Base-by-base conservation (phyloP, 441 rosid genomes). In the Omphalea diandra region DNA sequence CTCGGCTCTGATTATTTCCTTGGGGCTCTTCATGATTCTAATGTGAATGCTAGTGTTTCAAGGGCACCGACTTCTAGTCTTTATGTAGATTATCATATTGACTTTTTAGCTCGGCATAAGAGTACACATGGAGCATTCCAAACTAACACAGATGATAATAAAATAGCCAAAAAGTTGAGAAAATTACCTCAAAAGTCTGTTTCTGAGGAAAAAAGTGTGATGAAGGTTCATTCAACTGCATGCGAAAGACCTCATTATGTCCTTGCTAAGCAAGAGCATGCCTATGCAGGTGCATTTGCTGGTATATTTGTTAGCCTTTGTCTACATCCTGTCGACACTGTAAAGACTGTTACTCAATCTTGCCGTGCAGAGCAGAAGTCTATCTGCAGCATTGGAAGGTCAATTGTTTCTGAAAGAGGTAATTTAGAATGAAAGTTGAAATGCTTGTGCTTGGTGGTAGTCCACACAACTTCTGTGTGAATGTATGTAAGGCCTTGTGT, bases 391-490 rank as follows among this genome's bases (percentile, higher is more conserved):
- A 84, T 87, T 50, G 95, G 95, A 73, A 86, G 86, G 83, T 87
- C 94, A 44, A 86, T 91, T 70, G 79, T 91, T 77, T 87, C 93
- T 46, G 90, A 91, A 80, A 88, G 96, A 91, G 98, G 97, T 91
- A 76, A 69, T 43, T 10, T 20, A 47, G 47, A 24, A 31, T 76
- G 24, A 22, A 70, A 55, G 53, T 60, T 73, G 69, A 70, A 62
- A 22, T 54, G 41, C 22, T 63, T 55, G 3, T 15, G n/a, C 59
- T 50, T 60, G 73, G 50, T 35, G 44, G 65, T 22, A 40, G 71
- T 44, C 32, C 47, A 31, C 20, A 27, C 14, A 29, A 65, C 29
- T 55, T 64, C 63, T 54, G 15, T 63, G 49, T 72, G 63, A 31
- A 76, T 35, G 52, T 47, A 33, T 57, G 27, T 15, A 9, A 75